Evolutionary conservation across 495 filamentous ascomycete genomes (phyloP), one percentile per base, ranked within the genome.

Genomic region (Xylaria acuta): DNA sequence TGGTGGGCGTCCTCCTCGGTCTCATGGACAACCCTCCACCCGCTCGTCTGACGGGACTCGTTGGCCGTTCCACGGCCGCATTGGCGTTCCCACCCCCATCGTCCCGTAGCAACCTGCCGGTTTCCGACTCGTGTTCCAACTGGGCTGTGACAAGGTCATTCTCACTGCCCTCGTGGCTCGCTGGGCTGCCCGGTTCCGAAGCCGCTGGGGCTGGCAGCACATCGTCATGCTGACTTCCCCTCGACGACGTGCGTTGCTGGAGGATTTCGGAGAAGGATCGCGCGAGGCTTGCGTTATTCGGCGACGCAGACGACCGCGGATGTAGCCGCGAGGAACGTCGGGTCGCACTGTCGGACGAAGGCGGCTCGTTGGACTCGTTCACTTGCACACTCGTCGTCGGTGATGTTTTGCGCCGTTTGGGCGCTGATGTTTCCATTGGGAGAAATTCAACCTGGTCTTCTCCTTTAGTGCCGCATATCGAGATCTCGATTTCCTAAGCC

Each of bases 371-470:
- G 20, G 75, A 58, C 9, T 64, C 69, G 62, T 70, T 72, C 43
- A 79, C 62, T 1, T 64, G 72, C 54, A 77, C 66, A 38, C 70
- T 79, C 25, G 77, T 77, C 34, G 75, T 76, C 8, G 86, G 86
- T 69, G 87, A 89, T 41, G 85, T 90, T 78, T 87, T 90, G 70
- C 89, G 89, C 74, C 89, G 83, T 78, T 92, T 91, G n/a, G 88
- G 82, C 64, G 89, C 86, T 45, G 88, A 88, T 34, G 78, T 79
- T 59, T 86, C 82, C 88, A 90, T 90, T 51, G 76, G 73, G 73
- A 69, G 43, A 14, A 8, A 18, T 59, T 18, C n/a, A 47, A 47
- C 12, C 38, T 11, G 11, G 6, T 49, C 34, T 47, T 38, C 1
- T 45, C 58, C 56, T 22, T 38, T 3, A 22, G 2, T 9, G 5